A percentile compares a stretch with the other conserved stretches of the same genome.
phyloP scores from a whole-genome alignment of 768 basidiomycete species.

The Phaeotremella fagi region DNA sequence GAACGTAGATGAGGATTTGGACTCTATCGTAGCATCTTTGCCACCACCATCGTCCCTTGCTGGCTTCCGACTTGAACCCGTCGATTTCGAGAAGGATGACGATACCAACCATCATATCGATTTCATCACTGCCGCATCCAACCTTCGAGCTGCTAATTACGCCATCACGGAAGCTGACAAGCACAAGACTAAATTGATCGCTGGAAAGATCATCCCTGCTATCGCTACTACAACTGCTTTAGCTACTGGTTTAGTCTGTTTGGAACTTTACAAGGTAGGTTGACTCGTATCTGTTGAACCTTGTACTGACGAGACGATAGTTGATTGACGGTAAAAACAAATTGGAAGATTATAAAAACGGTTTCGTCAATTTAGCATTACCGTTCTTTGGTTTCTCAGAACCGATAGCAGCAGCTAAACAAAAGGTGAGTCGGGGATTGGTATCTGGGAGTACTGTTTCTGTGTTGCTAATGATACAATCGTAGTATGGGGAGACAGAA shows the following conservation, averaged over 20 bases:
- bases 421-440: constrained; percentile 54
- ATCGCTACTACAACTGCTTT: constrained; percentile 98
- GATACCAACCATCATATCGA: constrained; percentile 97
- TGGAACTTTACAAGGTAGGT: constrained; percentile 91
- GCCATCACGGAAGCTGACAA: constrained; percentile 77
- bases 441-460: no score
- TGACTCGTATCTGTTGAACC: background rate
- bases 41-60: constrained; percentile 86
- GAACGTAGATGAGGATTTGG: constrained; percentile 54
- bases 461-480: background rate
- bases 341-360: constrained; percentile 95
- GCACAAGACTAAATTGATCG: constrained; percentile 86
- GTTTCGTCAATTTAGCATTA: constrained; percentile 92
- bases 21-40: constrained; percentile 62
- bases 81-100: constrained; percentile 99
- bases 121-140: constrained; percentile 96
- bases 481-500: constrained; percentile 68
- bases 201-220: constrained; percentile 98
- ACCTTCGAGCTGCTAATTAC: constrained; percentile 93
- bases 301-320: constrained; percentile 50
- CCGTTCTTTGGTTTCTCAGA: constrained; percentile 99
- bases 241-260: constrained; percentile 88
- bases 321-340: constrained; percentile 92
- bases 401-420: constrained; percentile 81
- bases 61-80: constrained; percentile 91